Evolutionary conservation across 371 early-diverging fungal species (phyloP).

Genomic region (Lichtheimia hyalospora): DNA sequence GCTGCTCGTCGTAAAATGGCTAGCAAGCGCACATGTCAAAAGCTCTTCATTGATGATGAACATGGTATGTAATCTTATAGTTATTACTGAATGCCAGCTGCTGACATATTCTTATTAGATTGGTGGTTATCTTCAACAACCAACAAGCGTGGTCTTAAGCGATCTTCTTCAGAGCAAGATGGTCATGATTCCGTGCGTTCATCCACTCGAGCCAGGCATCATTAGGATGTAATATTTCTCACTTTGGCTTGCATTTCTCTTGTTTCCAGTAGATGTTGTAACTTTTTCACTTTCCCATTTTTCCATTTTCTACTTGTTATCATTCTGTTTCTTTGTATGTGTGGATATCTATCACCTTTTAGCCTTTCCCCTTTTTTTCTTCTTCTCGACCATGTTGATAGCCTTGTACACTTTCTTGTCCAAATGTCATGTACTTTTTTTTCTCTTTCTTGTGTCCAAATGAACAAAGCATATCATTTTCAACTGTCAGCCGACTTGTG

Average conservation of each 20-base stretch:
- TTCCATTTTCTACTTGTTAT: neutral
- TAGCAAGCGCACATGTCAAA: conserved; percentile 4
- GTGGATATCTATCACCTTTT: conserved; percentile 1
- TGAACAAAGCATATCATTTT: conserved; percentile 1
- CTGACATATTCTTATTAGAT: conserved; percentile 1
- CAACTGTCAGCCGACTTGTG: neutral
- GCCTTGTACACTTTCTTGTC: conserved; percentile 1
- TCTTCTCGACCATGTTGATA: neutral
- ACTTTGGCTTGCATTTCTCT: neutral
- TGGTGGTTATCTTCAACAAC: neutral
- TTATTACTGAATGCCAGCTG: neutral
- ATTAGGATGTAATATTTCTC: neutral
- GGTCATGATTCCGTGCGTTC: neutral
- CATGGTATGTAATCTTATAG: neutral
- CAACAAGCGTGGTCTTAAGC: neutral
- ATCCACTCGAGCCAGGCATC: conserved; percentile 2
- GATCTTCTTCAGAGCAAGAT: neutral
- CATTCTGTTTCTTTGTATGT: conserved; percentile 4
- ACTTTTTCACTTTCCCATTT: too few species aligned
- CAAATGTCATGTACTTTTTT: neutral
- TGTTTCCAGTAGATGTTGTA: neutral
- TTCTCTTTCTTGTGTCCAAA: conserved; percentile 1
- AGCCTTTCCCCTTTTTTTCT: neutral
- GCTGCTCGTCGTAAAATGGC: conserved; percentile 8
- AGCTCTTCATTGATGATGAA: neutral